Evolutionary conservation across 371 early-diverging fungal genomes (phyloP), one percentile per base, ranked within the genome.

Genomic region (Nematocida sp.): DNA sequence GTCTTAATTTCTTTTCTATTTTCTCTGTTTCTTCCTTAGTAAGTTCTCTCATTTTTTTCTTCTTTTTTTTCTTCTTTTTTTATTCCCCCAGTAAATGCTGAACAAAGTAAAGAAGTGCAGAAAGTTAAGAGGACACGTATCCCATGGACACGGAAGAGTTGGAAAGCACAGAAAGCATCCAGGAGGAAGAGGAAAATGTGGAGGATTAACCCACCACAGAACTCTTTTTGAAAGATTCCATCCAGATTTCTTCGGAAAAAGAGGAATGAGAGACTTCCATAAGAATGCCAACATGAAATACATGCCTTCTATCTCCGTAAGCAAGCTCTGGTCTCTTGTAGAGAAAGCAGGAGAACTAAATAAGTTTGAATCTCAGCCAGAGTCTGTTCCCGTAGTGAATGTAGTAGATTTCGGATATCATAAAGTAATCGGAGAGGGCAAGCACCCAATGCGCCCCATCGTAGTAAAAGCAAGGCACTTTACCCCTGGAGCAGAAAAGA

Each of bases 141-240:
- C 82, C n/a, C 84, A 84, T 78, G 83, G 85, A 33, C 71, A 85
- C 59, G 85, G 83, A 33, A 75, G 83, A 77, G 77, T 86, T 85
- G 91, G 95, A 78, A 98, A 98, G 90, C 97, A 98, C 90, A 89
- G 97, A 84, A 97, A 97, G 89, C 99, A 98, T 86, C 93, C 97
- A 82, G 95, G 98, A 85, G 98, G 99, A 90, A 90, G 99, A 86
- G 99, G 99, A 92, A 80, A 83, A 36, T 95, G 95, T 87, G 96
- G 99, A 90, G 99, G 96, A 88, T 89, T 90, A 85, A 94, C 94
- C 87, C 97, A 97, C 86, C 94, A 95, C 90, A 90, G 95, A 81
- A 96, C 93, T 87, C 92, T 93, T 88, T 93, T 96, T 90, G 93
- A 94, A 87, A 94, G 91, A 90, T 97, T 92, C 91, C 99, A 98